Evolutionary conservation across 768 basidiomycete species (phyloP).

Genomic region (Asterophora lycoperdoides): DNA sequence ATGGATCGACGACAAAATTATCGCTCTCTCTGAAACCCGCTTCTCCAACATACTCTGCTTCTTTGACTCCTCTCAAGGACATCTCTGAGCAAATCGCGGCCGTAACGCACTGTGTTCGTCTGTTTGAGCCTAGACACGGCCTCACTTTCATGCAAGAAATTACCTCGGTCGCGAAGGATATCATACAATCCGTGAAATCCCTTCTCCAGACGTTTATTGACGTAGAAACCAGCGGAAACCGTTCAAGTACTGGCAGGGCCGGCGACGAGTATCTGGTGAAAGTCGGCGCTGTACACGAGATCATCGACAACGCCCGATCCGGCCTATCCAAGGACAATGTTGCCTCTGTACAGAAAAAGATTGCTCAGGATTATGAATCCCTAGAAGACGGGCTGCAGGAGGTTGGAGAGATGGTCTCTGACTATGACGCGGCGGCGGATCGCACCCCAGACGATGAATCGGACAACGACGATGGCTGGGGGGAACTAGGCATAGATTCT

Average conservation of each 20-base stretch:
- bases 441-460: constrained; percentile 43
- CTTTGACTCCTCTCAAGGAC: constrained; percentile 50
- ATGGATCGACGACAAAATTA: constrained; percentile 54
- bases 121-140: constrained; percentile 45
- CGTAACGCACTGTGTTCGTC: constrained; percentile 45
- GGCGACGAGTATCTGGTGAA: constrained; percentile 50
- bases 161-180: constrained; percentile 31
- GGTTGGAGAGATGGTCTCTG: constrained; percentile 48
- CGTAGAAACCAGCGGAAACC: constrained; percentile 22
- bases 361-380: constrained; percentile 48
- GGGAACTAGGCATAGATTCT: constrained; percentile 53
- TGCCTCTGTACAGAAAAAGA: constrained; percentile 50
- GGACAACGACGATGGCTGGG: constrained; percentile 66
- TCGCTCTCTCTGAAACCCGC: constrained; percentile 60
- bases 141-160: constrained; percentile 43
- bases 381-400: constrained; percentile 62
- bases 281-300: constrained; percentile 58
- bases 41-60: constrained; percentile 47
- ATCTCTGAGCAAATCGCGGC: constrained; percentile 45
- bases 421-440: constrained; percentile 27
- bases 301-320: constrained; percentile 48
- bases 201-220: constrained; percentile 43
- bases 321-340: constrained; percentile 55
- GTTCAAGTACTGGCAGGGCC: constrained; percentile 18
- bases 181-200: constrained; percentile 40